phyloP scores from a whole-genome alignment of 208 protist species.

The Trypanosomatidae sp. region DNA sequence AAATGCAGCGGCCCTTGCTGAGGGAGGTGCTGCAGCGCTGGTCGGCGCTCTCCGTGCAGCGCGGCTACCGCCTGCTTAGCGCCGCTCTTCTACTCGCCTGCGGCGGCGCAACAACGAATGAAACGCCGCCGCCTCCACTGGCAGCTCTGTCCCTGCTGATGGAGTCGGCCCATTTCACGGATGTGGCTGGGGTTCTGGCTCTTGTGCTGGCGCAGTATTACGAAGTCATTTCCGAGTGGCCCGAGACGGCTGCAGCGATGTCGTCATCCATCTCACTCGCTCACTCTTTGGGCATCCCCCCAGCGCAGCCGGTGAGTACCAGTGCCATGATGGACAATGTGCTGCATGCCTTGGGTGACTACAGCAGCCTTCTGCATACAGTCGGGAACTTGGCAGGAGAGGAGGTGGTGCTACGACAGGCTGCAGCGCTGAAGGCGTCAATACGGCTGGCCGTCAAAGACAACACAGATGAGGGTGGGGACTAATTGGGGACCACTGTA shows the following conservation, averaged over 20 bases:
- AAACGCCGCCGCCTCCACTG: constrained; percentile 9
- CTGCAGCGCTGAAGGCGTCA: constrained; percentile 43
- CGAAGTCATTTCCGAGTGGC: constrained; percentile 3
- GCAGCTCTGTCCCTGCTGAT: constrained; percentile 46
- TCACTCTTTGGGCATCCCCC: background rate
- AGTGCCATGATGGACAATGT: constrained; percentile 24
- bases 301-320: background rate
- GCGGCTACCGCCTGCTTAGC: constrained; percentile 48
- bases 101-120: constrained; percentile 11
- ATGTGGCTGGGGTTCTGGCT: constrained; percentile 69
- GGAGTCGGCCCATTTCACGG: constrained; percentile 52
- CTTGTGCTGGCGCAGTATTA: constrained; percentile 45
- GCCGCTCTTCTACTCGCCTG: constrained; percentile 47
- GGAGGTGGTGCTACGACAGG: constrained; percentile 33
- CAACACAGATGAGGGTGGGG: background rate
- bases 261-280: constrained; percentile 6
- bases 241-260: constrained; percentile 3
- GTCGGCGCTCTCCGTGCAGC: constrained; percentile 53
- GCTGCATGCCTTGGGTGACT: constrained; percentile 56
- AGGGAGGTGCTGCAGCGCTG: constrained; percentile 50
- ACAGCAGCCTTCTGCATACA: constrained; percentile 55
- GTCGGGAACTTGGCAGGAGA: constrained; percentile 54
- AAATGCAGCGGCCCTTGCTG: constrained; percentile 8
- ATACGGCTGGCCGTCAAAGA: constrained; percentile 7
- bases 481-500: background rate